Conservation (phyloP, 2,329 filamentous ascomycete species). For the Trichoderma atrobrunneum region DNA sequence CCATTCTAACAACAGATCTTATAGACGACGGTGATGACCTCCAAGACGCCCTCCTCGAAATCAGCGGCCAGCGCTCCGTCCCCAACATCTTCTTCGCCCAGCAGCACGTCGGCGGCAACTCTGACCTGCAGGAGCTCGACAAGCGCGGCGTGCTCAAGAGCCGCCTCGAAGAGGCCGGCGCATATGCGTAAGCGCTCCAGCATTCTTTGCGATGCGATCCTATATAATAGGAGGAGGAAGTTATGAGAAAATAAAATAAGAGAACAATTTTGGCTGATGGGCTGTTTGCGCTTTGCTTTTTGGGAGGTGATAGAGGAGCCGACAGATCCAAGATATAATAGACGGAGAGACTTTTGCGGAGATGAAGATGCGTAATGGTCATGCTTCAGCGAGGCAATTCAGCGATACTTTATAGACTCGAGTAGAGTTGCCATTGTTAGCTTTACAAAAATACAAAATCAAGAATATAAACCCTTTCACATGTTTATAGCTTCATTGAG, state of each 20-base stretch:
- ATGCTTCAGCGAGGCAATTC: background rate
- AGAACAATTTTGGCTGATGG: conserved; percentile 10
- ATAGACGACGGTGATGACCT: conserved; percentile 78
- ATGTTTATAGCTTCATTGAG: background rate
- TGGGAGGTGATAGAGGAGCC: background rate
- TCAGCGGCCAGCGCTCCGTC: conserved; percentile 82
- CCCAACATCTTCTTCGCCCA: conserved; percentile 92
- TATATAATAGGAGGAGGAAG: background rate
- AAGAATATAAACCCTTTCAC: background rate
- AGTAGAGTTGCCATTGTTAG: background rate
- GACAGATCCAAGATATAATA: background rate
- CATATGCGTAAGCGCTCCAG: conserved; percentile 38
- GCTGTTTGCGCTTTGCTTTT: background rate
- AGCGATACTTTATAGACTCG: background rate
- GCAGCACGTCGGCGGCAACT: conserved; percentile 96
- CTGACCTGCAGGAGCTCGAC: conserved; percentile 68
- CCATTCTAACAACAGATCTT: background rate
- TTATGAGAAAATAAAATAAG: background rate
- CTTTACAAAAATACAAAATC: background rate
- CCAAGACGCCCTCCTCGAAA: conserved; percentile 76
- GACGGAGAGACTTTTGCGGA: background rate
- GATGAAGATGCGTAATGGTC: background rate
- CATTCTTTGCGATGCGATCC: background rate
- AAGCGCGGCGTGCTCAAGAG: conserved; percentile 38
- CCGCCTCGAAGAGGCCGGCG: conserved; percentile 43